A percentile compares a stretch with the other conserved stretches of the same genome.
These are phyloP conservation scores for Sporothrix protearum DNA, from an alignment of 2,329 filamentous ascomycete genomes.

Conservation along the genomic window DNA sequence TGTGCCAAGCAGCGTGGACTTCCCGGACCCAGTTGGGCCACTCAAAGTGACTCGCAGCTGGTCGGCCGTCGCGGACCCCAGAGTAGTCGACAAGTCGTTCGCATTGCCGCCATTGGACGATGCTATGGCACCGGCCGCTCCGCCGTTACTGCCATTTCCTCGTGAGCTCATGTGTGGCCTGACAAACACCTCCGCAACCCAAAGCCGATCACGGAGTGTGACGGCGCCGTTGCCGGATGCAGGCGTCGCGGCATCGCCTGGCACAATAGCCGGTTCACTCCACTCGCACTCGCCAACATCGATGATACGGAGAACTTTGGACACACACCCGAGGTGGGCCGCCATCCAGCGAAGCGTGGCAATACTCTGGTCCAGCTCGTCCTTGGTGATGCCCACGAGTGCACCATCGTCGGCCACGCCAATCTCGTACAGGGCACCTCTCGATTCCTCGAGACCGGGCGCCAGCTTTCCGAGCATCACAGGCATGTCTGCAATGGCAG, in stretches of 20 bases:
- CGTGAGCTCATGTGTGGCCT: conserved; percentile 59
- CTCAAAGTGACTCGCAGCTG: conserved; percentile 85
- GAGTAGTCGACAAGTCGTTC: conserved; percentile 16
- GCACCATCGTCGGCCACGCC: conserved; percentile 93
- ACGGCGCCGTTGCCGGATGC: conserved; percentile 31
- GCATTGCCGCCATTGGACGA: conserved; percentile 24
- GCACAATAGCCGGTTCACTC: conserved; percentile 45
- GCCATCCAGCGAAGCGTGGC: conserved; percentile 86
- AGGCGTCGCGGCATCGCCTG: conserved; percentile 27
- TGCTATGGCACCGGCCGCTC: not conserved
- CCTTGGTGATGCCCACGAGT: conserved; percentile 79
- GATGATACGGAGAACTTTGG: conserved; percentile 77
- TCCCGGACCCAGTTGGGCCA: conserved; percentile 85
- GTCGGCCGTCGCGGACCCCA: conserved; percentile 46
- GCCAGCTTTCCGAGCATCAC: conserved; percentile 56
- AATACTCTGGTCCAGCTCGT: conserved; percentile 90
- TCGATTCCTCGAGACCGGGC: conserved; percentile 84
- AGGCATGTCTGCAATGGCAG: conserved; percentile 44
- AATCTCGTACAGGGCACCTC: conserved; percentile 92
- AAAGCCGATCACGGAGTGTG: conserved; percentile 56
- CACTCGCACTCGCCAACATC: conserved; percentile 82
- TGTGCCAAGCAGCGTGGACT: conserved; percentile 85
- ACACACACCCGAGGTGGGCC: conserved; percentile 79
- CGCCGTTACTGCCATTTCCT: not conserved
- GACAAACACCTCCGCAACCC: conserved; percentile 89